Evolutionary conservation across 805 yeast genomes (phyloP).

Genomic region (Debaryomyces castellii): DNA sequence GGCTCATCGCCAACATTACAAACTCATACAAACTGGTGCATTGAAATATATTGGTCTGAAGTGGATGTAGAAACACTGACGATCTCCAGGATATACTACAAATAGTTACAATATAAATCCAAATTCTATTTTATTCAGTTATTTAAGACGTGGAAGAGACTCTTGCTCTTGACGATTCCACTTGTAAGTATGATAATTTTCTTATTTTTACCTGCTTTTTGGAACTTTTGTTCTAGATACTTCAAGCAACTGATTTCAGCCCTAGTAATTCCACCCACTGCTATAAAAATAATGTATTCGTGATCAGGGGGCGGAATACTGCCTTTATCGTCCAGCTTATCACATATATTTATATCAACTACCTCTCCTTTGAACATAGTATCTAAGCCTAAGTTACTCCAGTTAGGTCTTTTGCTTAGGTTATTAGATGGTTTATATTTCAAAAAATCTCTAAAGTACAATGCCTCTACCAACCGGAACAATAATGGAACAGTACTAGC

Average conservation of each 20-base stretch:
- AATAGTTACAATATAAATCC: neutral
- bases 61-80: neutral
- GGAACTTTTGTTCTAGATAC: slow-evolving; percentile 50
- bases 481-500: slow-evolving; percentile 76
- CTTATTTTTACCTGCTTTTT: slow-evolving; percentile 24
- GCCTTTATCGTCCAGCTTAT: slow-evolving; percentile 17
- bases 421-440: slow-evolving; percentile 39
- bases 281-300: slow-evolving; percentile 45
- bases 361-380: slow-evolving; percentile 43
- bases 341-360: slow-evolving; percentile 34
- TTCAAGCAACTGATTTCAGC: slow-evolving; percentile 77
- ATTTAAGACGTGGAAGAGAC: slow-evolving; percentile 22
- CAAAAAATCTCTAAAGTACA: slow-evolving; percentile 57
- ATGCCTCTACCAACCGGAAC: slow-evolving; percentile 65
- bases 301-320: slow-evolving; percentile 2
- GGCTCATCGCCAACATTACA: neutral
- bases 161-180: slow-evolving; percentile 40
- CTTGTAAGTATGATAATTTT: slow-evolving; percentile 44
- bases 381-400: slow-evolving; percentile 44
- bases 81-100: neutral
- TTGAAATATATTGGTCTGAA: neutral
- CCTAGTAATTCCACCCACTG: slow-evolving; percentile 84
- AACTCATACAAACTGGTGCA: neutral
- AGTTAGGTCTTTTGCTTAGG: slow-evolving; percentile 36
- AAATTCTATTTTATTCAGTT: neutral